Base-by-base conservation (phyloP, 139 green algal genomes). In the Haematococcus sp. region DNA sequence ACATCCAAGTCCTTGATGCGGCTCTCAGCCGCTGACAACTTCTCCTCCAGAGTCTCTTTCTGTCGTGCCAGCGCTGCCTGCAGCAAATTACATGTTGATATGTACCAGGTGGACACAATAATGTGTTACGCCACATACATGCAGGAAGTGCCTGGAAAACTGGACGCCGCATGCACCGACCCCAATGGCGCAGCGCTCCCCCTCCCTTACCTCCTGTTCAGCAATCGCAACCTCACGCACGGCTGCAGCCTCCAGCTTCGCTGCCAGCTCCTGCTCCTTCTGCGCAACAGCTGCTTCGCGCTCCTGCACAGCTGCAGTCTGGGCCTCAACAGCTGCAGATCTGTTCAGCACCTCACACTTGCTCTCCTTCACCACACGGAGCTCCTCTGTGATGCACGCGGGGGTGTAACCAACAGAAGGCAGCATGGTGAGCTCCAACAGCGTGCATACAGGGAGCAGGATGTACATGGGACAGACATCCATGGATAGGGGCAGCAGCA, bases 311-410 rank as follows among this genome's bases (percentile, higher is more conserved):
- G 40, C 66, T 43, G 66, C 66, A 28, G n/a, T 44, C 23, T 61
- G 7, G 19, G 66, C 46, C 66, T 59, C 46, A 4, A 69, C 25
- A 44, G 73, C 30, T 13, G 70, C 70, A 49, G 69, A 23, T 7
- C 51, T n/a, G 51, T 81, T 69, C 60, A 81, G 34, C 33, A 73
- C n/a, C 49, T 76, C 51, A 40, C 76, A 81, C 63, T 81, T 81
- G 52, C 28, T 20, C 9, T 30, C 34, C 60, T 76, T 76, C 25
- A 70, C 34, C 4, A 28, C 33, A 31, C 69, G 40, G 35, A 63
- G 22, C 60, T 81, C 76, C 23, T 67, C 76, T 81, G 76, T 30
- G 34, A 58, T 27, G 34, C 5, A 40, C 40, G 28, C 20, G 28
- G 59, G 28, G 9, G 25, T 35, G n/a, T n/a, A n/a, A n/a, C n/a